Evolutionary conservation across 2,329 filamentous ascomycete species (phyloP).

Genomic region (Boeremia exigua): DNA sequence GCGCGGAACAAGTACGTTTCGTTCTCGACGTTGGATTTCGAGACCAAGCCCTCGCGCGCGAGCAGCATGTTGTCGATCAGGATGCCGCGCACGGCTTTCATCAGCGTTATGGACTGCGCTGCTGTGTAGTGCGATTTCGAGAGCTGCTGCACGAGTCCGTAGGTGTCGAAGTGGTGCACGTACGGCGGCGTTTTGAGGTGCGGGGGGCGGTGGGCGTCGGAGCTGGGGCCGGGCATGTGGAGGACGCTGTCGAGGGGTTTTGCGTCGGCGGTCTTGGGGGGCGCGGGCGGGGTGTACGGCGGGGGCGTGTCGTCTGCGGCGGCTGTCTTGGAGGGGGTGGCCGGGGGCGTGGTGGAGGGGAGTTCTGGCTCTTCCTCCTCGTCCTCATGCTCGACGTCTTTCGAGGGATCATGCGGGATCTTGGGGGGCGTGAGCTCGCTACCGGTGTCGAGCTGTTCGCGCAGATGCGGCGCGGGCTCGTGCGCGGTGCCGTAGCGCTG

Average conservation of each 20-base stretch:
- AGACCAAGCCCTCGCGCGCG: slow-evolving; percentile 80
- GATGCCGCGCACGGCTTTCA: slow-evolving; percentile 87
- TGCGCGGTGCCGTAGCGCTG: slow-evolving; percentile 58
- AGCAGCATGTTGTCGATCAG: slow-evolving; percentile 80
- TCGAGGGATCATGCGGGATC: slow-evolving; percentile 18
- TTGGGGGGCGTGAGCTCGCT: slow-evolving; percentile 2
- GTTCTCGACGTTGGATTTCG: slow-evolving; percentile 93
- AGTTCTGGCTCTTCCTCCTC: slow-evolving; percentile 29
- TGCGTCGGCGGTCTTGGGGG: slow-evolving; percentile 31
- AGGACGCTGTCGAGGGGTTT: slow-evolving; percentile 51
- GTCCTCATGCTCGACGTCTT: slow-evolving; percentile 27
- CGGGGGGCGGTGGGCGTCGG: slow-evolving; percentile 60
- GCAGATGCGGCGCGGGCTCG: slow-evolving; percentile 51
- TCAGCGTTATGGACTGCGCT: slow-evolving; percentile 79
- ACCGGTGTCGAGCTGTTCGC: slow-evolving; percentile 19
- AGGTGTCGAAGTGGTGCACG: slow-evolving; percentile 96
- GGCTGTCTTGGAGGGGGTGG: slow-evolving; percentile 20
- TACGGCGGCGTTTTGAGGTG: slow-evolving; percentile 78
- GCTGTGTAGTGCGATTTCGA: slow-evolving; percentile 74
- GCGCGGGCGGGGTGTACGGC: slow-evolving; percentile 24
- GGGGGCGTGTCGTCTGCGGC: slow-evolving; percentile 21
- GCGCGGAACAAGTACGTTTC: slow-evolving; percentile 93
- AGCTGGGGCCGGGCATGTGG: slow-evolving; percentile 48
- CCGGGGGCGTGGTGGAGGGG: slow-evolving; percentile 22
- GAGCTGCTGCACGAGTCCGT: slow-evolving; percentile 83